phyloP scores from a whole-genome alignment of 495 filamentous ascomycete species.

The Pseudoneurospora amorphoporcata region DNA sequence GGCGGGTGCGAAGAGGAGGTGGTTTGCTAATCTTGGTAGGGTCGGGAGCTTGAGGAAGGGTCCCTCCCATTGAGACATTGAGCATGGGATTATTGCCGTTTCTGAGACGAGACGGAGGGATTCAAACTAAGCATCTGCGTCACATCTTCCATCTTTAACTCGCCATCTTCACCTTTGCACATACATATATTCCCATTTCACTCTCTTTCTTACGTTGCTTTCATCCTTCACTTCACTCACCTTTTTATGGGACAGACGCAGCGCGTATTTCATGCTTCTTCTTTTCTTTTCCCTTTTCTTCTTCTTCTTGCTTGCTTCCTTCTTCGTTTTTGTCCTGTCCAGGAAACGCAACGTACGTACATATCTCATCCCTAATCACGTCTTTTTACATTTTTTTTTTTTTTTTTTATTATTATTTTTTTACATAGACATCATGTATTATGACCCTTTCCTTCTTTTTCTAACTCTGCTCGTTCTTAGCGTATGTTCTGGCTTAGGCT shows the following conservation, averaged over 20 bases:
- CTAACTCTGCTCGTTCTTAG: neutral
- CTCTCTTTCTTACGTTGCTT: neutral
- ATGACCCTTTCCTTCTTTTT: neutral
- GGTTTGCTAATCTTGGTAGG: slow-evolving; percentile 25
- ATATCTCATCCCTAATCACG: neutral
- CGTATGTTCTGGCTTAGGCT: too few relatives aligned
- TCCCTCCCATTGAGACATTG: too few relatives aligned
- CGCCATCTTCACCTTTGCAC: too few relatives aligned
- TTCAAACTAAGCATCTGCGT: too few relatives aligned
- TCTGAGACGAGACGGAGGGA: too few relatives aligned
- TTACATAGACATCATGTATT: neutral
- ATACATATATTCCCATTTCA: neutral
- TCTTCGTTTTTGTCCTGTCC: too few relatives aligned
- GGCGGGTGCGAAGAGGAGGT: slow-evolving; percentile 22
- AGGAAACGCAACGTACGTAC: neutral
- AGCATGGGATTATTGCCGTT: too few relatives aligned
- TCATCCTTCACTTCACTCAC: neutral
- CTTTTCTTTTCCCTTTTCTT: neutral
- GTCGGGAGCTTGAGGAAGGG: slow-evolving; percentile 25
- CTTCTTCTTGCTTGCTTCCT: too few relatives aligned
- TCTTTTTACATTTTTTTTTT: neutral
- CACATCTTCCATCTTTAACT: too few relatives aligned
- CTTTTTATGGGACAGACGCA: neutral
- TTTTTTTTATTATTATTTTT: too few relatives aligned
- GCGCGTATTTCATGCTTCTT: neutral